Conservation (phyloP, 371 early-diverging fungal species). For the Parasitella parasitica region DNA sequence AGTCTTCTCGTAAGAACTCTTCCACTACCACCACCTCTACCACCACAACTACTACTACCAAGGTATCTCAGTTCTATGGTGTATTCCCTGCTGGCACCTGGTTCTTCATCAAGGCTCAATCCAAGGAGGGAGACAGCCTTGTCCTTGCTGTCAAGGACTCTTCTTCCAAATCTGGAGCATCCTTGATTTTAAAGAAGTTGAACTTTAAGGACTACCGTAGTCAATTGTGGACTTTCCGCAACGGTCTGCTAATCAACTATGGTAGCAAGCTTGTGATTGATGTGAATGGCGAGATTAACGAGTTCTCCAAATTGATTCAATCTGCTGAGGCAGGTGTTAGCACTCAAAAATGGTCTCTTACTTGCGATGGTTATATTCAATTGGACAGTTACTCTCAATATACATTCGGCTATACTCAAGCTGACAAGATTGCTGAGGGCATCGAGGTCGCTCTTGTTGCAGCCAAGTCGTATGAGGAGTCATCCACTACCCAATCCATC, state of each 20-base stretch:
- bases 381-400: constrained; percentile 30
- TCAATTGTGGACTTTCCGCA: constrained; percentile 56
- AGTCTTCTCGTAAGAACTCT: constrained; percentile 20
- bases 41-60: background rate
- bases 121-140: constrained; percentile 15
- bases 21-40: constrained; percentile 6
- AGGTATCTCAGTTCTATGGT: constrained; percentile 21
- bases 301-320: constrained; percentile 18
- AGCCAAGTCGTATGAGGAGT: constrained; percentile 1
- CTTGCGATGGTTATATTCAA: constrained; percentile 36
- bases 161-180: constrained; percentile 8
- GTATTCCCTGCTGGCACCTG: constrained; percentile 36
- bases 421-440: constrained; percentile 10
- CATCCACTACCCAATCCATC: constrained; percentile 11
- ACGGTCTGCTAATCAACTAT: constrained; percentile 54
- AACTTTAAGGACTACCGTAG: constrained; percentile 34
- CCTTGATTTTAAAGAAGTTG: constrained; percentile 27
- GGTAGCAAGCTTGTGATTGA: constrained; percentile 48
- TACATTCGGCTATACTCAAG: constrained; percentile 24
- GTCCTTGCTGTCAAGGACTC: constrained; percentile 32
- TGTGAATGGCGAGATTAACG: constrained; percentile 25
- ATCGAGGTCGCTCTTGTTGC: constrained; percentile 8
- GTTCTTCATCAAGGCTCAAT: constrained; percentile 43
- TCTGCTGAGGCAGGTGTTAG: constrained; percentile 24
- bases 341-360: constrained; percentile 42